These are phyloP conservation scores for Globisporangium nunn DNA, from an alignment of 352 stramenopile genomes.

Conservation along the genomic window DNA sequence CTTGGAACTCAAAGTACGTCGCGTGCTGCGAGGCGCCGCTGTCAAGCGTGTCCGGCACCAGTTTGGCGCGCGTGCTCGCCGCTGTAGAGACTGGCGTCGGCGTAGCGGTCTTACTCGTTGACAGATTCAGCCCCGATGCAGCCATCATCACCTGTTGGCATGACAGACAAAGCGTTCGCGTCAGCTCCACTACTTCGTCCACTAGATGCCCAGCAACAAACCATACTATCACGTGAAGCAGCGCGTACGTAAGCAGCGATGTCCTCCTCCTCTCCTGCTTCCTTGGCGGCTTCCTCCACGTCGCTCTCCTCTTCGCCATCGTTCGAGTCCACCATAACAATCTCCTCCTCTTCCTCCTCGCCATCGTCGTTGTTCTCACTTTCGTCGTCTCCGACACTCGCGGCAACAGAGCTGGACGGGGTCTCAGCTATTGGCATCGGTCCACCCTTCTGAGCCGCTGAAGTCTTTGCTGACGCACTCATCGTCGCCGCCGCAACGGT, in stretches of 20 bases:
- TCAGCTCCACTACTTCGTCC: too few relatives aligned
- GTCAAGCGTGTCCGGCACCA: conserved; percentile 57
- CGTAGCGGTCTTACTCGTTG: conserved; percentile 4
- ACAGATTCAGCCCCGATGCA: conserved; percentile 37
- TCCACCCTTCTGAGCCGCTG: background rate
- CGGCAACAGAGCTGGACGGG: background rate
- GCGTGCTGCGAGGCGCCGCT: conserved; percentile 51
- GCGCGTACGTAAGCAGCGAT: conserved; percentile 30
- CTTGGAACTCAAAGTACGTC: conserved; percentile 42
- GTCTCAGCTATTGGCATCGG: background rate
- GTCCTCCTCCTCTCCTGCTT: conserved; percentile 34
- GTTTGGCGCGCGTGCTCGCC: background rate
- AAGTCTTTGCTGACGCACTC: background rate
- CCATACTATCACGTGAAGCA: background rate
- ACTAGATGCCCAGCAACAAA: background rate
- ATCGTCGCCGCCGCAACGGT: background rate
- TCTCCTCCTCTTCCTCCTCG: conserved; percentile 34
- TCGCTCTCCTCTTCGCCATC: conserved; percentile 24
- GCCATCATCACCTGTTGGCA: conserved; percentile 26
- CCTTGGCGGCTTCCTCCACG: conserved; percentile 8
- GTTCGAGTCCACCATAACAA: conserved; percentile 41
- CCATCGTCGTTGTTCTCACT: conserved; percentile 1
- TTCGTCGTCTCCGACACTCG: background rate
- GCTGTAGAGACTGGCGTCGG: background rate
- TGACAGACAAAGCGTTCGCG: background rate